Evolutionary conservation across 371 early-diverging fungal species (phyloP), one percentile per base, ranked within the genome.

Genomic region (Paraphysoderma sedebokerense): DNA sequence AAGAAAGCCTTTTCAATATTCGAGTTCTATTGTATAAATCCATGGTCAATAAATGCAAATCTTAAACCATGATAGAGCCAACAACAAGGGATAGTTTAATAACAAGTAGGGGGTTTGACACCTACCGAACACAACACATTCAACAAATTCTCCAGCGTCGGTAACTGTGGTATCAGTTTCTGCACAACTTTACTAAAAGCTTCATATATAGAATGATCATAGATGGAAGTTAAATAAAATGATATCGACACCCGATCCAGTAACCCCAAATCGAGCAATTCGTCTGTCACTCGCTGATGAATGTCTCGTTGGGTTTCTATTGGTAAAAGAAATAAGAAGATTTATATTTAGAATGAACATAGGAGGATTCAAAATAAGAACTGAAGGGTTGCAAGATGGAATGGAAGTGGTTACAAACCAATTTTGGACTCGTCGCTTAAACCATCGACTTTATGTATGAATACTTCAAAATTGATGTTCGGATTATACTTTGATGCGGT

Each of bases 381-480:
- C 24, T 13, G 15, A 7, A 1, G 26, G 23, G n/a, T 8, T 22
- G 17, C 38, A 17, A 34, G 22, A 34, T 34, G 19, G 1, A 6
- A 19, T 28, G 22, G n/a, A n/a, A n/a, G n/a, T n/a, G n/a, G n/a
- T n/a, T 1, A 20, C 55, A 29, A 66, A 82, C 82, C 88, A 62
- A 86, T 79, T 61, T 86, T 87, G 65, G 81, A 80, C 48, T 95
- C 96, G 50, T 92, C 92, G 1, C 85, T 82, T 46, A 95, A 63
- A 19, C 91, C 92, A 58, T 95, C 96, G 15, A 92, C 87, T 65
- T 95, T 95, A 66, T 95, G 91, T 44, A 95, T 79, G 52, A 95
- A 79, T 3, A 95, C 82, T 58, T 93, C 91, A 62, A 87, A 88
- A 0, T 77, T 74, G 13, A 95, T 80, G 50, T 72, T 71, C 39